phyloP scores from a whole-genome alignment of 108 stramenopile species.

The Pseudonitzschia multistriata region DNA sequence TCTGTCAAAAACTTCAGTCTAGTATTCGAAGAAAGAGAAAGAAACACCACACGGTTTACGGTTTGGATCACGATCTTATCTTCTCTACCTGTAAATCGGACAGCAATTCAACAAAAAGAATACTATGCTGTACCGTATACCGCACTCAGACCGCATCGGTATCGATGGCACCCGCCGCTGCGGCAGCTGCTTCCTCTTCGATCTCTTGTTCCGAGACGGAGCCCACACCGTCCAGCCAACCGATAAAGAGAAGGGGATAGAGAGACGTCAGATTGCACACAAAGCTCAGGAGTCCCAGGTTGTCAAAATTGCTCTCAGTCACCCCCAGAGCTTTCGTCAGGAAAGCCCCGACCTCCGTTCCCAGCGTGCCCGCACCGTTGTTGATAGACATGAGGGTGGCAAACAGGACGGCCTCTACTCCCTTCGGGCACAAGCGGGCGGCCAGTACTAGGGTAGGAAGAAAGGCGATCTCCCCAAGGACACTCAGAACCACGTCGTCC shows the following conservation, averaged over 20 bases:
- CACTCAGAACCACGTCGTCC: conserved; percentile 86
- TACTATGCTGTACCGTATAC: neutral
- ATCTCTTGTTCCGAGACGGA: conserved; percentile 71
- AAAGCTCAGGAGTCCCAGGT: conserved; percentile 77
- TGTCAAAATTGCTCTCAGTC: conserved; percentile 86
- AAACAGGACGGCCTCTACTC: conserved; percentile 94
- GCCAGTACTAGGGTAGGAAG: conserved; percentile 93
- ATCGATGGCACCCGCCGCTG: neutral
- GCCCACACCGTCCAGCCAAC: conserved; percentile 76
- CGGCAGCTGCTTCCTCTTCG: conserved; percentile 30
- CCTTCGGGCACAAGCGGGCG: conserved; percentile 88
- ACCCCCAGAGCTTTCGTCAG: conserved; percentile 86
- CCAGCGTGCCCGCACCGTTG: conserved; percentile 87
- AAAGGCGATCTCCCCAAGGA: conserved; percentile 91
- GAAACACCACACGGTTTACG: too few relatives aligned
- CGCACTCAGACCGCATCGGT: conserved; percentile 2
- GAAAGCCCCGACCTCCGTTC: conserved; percentile 86
- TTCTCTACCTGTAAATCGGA: too few relatives aligned
- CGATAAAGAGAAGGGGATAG: conserved; percentile 85
- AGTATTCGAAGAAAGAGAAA: too few relatives aligned
- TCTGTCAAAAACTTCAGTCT: too few relatives aligned
- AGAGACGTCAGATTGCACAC: conserved; percentile 89
- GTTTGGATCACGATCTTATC: too few relatives aligned
- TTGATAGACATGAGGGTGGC: conserved; percentile 89
- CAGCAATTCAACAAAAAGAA: too few relatives aligned